Evolutionary conservation across 345 rosid genomes (phyloP), one percentile per base, ranked within the genome.

Genomic region (Salix viminalis): DNA sequence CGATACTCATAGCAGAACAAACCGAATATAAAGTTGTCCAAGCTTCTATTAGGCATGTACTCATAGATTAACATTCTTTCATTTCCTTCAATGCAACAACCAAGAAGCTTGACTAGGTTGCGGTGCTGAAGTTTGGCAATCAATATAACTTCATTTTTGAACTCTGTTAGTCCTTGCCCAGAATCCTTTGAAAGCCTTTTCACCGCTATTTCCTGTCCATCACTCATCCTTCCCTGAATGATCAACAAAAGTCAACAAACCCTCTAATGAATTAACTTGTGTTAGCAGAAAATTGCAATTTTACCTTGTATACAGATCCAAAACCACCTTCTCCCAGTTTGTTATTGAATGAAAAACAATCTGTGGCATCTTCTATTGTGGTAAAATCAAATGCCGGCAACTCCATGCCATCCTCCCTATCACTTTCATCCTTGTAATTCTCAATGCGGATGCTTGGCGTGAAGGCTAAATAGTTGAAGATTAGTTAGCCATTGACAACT

Each of bases 111-210:
- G 21, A 86, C 90, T 7, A 88, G 85, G 68, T 88, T 88, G 18
- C 89, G 83, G 70, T 86, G 89, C 66, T 86, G 90, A 62, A 88
- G 85, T 76, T 88, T 86, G 23, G 86, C 84, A 24, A 88, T 81
- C 58, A 86, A 61, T 46, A 68, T 81, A 7, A 83, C 88, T 60
- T 88, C 91, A n/a, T 81, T 88, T 76, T 83, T 84, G 74, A 88
- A 84, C 79, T 88, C 91, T 26, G 52, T 75, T 21, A 75, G 4
- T 56, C 91, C 91, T 70, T 83, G 87, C 4, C 85, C 82, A n/a
- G 91, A 88, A 74, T 76, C 75, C 70, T 37, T 71, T 0, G 89
- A 85, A 44, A 86, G 85, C 80, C 89, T 86, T 65, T 88, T 88
- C 72, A 88, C 86, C 12, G 88, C 91, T 19, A 88, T 84, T 77